A percentile compares a stretch with the other conserved stretches of the same genome.
Evolutionary conservation across 2,329 filamentous ascomycete genomes (phyloP).

Genomic region (Emericellopsis cladophorae): DNA sequence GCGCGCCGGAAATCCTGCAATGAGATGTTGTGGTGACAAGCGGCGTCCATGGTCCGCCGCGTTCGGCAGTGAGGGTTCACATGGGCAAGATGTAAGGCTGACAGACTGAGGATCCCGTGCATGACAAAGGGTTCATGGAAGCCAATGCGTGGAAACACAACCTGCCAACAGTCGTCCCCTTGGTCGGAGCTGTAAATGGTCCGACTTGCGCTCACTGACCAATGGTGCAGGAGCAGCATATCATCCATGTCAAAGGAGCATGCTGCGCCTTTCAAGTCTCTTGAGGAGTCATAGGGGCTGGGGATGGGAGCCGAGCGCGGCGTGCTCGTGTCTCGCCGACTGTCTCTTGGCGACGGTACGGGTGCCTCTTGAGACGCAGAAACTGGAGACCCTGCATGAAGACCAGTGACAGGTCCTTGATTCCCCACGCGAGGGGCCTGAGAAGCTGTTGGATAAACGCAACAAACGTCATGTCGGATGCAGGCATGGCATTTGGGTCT

Average conservation of each 20-base stretch:
- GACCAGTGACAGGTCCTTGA: background rate
- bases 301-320: background rate
- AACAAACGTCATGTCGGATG: slow-evolving; percentile 1
- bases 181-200: slow-evolving; percentile 1
- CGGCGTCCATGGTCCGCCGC: slow-evolving; percentile 1
- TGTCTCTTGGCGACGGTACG: background rate
- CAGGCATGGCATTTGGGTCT: slow-evolving; percentile 5
- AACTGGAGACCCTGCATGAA: background rate
- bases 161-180: slow-evolving; percentile 3
- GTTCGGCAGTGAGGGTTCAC: background rate
- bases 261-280: background rate
- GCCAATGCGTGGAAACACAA: slow-evolving; percentile 4
- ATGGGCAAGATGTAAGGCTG: slow-evolving; percentile 6
- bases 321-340: background rate
- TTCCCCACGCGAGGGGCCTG: background rate
- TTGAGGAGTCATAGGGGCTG: background rate
- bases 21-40: slow-evolving; percentile 4
- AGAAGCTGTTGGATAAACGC: slow-evolving; percentile 2
- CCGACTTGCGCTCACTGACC: slow-evolving; percentile 4
- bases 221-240: slow-evolving; percentile 7
- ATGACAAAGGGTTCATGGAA: slow-evolving; percentile 6
- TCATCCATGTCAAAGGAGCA: slow-evolving; percentile 4
- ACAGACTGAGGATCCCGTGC: slow-evolving; percentile 5
- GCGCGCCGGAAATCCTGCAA: slow-evolving; percentile 3
- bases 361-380: background rate